Evolutionary conservation across 805 yeast species (phyloP), one percentile per base, ranked within the genome.

Genomic region (Ogataea glucozyma): DNA sequence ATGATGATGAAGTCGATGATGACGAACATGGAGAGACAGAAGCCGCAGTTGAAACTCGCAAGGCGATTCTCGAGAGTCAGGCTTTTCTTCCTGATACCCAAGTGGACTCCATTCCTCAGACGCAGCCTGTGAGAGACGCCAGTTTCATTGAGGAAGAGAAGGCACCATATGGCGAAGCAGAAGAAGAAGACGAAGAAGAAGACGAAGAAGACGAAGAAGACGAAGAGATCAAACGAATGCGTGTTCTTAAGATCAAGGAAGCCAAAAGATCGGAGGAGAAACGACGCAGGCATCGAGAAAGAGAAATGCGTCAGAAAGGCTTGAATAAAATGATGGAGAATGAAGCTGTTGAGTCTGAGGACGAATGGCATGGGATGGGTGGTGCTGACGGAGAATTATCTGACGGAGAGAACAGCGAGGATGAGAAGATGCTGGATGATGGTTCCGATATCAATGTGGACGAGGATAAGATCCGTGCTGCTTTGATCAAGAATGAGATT

Each of bases 271-370:
- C 39, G 11, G 57, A 59, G 16, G 61, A 58, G 21, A 38, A 37
- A 6, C 47, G 51, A 14, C 51, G 61, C 26, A 48, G 51, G 33
- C 53, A 58, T 36, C 64, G 76, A 39, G 74, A 66, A 43, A 54
- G 66, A 48, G 85, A 79, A 47, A 62, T 83, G 69, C 84, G 76
- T 48, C 66, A 74, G 21, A 71, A 66, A 44, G 90, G 90, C 2
- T 51, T 81, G 14, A 72, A 72, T 40, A 70, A 76, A 19, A 73
- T 87, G 41, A 70, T 86, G 59, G 91, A 87, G 54, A 82, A 84
- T 37, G 93, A 86, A 67, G 95, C 95, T 32, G 89, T 78, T 52
- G 95, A 87, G 66, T 85, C 93, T 26, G 95, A 87, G 47, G 95
- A 87, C 69, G 95, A 87, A 67, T 87, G 88, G 86, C 76, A 76